These are phyloP conservation scores for Lindgomyces ingoldianus DNA, from an alignment of 495 filamentous ascomycete genomes.

Conservation along the genomic window DNA sequence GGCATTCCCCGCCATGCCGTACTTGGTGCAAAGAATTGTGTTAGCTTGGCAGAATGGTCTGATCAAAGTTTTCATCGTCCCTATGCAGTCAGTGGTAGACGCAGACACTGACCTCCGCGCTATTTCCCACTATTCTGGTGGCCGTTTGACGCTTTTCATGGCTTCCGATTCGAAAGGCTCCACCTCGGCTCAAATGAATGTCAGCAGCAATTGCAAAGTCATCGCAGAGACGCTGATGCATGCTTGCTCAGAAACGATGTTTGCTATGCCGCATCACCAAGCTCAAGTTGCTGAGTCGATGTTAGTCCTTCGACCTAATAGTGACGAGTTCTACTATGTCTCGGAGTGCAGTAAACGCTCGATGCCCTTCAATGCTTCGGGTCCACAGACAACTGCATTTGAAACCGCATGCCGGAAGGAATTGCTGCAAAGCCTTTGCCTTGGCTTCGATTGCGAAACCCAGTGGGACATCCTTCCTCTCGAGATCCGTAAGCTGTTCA, in stretches of 20 bases:
- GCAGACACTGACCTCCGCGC: constrained; percentile 51
- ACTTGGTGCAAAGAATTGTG: constrained; percentile 48
- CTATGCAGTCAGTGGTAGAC: constrained; percentile 43
- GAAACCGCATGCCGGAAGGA: constrained; percentile 27
- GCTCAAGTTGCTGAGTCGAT: constrained; percentile 53
- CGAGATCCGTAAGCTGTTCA: constrained; percentile 35
- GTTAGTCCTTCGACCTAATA: constrained; percentile 35
- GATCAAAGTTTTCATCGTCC: constrained; percentile 52
- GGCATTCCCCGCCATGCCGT: constrained; percentile 51
- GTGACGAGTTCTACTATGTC: constrained; percentile 23
- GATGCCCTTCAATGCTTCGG: constrained; percentile 11
- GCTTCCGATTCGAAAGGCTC: constrained; percentile 44
- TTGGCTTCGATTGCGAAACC: constrained; percentile 41
- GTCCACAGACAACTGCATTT: constrained; percentile 8
- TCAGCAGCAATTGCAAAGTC: constrained; percentile 51
- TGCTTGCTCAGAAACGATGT: constrained; percentile 52
- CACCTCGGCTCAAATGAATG: constrained; percentile 46
- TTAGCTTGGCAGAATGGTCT: constrained; percentile 49
- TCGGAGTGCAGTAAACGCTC: constrained; percentile 40
- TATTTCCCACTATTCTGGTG: constrained; percentile 49
- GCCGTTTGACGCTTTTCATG: constrained; percentile 48
- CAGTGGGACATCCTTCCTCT: constrained; percentile 41
- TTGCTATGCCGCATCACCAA: constrained; percentile 56
- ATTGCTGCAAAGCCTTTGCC: constrained; percentile 38
- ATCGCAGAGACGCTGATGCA: constrained; percentile 61